Percentiles rank a stretch among this genome's conserved stretches.
phyloP scores from a whole-genome alignment of 2,329 filamentous ascomycete species.

The Colletotrichum liriopes region DNA sequence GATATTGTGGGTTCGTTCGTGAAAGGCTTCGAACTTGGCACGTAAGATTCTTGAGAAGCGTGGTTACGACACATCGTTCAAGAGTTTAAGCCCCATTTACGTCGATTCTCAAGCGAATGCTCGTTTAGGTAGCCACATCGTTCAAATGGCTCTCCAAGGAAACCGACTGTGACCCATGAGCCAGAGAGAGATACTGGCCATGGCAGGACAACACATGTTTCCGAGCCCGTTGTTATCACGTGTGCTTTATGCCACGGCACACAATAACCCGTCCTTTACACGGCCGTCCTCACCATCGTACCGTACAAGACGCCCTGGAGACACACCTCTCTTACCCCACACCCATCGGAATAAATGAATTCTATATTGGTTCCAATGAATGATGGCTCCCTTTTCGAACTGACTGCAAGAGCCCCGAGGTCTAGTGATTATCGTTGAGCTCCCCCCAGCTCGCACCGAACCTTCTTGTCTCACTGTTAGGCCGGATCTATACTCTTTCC shows the following conservation, averaged over 20 bases:
- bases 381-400: neutral
- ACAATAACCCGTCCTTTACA: neutral
- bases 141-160: neutral
- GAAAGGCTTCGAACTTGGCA: too few species aligned
- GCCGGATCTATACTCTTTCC: neutral
- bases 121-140: too few species aligned
- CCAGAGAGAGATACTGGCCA: too few species aligned
- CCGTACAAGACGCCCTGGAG: neutral
- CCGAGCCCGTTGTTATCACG: neutral
- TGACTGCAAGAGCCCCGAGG: neutral
- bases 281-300: neutral
- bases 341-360: constrained; percentile 7
- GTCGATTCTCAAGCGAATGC: too few species aligned
- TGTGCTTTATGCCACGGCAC: neutral
- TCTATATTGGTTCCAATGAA: constrained; percentile 7
- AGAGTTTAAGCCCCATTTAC: too few species aligned
- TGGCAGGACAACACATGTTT: neutral
- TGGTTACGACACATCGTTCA: too few species aligned
- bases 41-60: too few species aligned
- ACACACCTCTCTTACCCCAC: constrained; percentile 2
- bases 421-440: neutral
- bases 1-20: too few species aligned
- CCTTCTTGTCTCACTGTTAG: neutral
- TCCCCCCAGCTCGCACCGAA: neutral
- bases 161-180: too few species aligned